Evolutionary conservation across 2,329 filamentous ascomycete species (phyloP), one percentile per base, ranked within the genome.

Genomic region (Penicillium brevicompactum): DNA sequence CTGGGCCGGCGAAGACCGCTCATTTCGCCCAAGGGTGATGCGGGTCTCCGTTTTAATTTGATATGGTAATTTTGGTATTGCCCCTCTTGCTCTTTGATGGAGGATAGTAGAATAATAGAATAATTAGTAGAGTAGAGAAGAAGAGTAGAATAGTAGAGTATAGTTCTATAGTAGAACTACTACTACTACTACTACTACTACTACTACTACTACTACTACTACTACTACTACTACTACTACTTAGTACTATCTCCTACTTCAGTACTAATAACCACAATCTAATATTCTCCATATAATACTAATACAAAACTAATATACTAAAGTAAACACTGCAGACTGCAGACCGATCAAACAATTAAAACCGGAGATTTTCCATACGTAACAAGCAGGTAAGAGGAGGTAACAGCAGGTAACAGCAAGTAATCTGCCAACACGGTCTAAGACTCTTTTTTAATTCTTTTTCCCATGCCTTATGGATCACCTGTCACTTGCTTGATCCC

Each of bases 1-100:
- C 59, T 64, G 55, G 60, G 46, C 62, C 52, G 56, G 54, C 55
- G 50, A 46, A 55, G 56, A 45, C 60, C 60, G 48, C 60, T 65
- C 62, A 64, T 63, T 59, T 65, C 53, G 56, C 60, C 42, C 47
- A 54, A 64, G 61, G 62, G 59, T 59, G 61, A 61, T 54, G 61
- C 62, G 62, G 61, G 62, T 63, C 60, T 24, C 54, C 40, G 38
- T 34, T 34, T 18, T 21, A 30, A 42, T 32, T 45, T 42, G 46
- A 30, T 32, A n/a, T 48, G 7, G n/a, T 34, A 34, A 42, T 42
- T 18, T 40, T 14, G n/a, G 7, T 31, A 45, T 45, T 41, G 43
- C 56, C 56, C 55, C 53, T 55, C 53, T 52, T 58, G 47, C 56
- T 43, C n/a, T 21, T 48, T 47, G 45, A 8, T 51, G 51, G 44